These are phyloP conservation scores for Stagonosporopsis rhizophila DNA, from an alignment of 2,329 filamentous ascomycete genomes.

Conservation along the genomic window DNA sequence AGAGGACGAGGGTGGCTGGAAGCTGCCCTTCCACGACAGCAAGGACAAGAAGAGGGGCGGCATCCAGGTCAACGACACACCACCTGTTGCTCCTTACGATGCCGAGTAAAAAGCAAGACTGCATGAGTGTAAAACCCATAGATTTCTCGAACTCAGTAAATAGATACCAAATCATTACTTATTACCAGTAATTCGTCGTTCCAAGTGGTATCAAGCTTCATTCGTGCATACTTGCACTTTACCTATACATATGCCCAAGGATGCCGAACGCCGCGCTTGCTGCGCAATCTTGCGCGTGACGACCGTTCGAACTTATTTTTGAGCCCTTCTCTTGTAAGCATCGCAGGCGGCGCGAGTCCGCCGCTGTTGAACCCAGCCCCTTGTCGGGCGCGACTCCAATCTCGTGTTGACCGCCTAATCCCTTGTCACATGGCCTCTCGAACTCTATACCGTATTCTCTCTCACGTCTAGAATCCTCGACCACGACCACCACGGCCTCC, in stretches of 20 bases:
- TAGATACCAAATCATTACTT: slow-evolving; percentile 10
- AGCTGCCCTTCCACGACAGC: slow-evolving; percentile 80
- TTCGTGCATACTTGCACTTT: slow-evolving; percentile 26
- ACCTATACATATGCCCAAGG: slow-evolving; percentile 25
- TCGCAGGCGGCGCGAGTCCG: slow-evolving; percentile 23
- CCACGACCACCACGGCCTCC: slow-evolving; percentile 48
- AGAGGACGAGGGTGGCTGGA: slow-evolving; percentile 84
- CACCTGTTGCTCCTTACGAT: slow-evolving; percentile 77
- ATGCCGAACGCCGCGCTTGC: slow-evolving; percentile 33
- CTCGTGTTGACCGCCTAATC: slow-evolving; percentile 7
- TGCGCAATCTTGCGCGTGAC: slow-evolving; percentile 19
- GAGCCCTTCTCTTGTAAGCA: slow-evolving; percentile 29
- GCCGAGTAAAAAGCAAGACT: slow-evolving; percentile 66
- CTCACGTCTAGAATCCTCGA: slow-evolving; percentile 36
- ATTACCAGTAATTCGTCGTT: slow-evolving; percentile 1
- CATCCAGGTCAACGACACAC: slow-evolving; percentile 83
- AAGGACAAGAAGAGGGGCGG: slow-evolving; percentile 86
- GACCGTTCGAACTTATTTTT: slow-evolving; percentile 22
- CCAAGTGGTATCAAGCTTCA: slow-evolving; percentile 38
- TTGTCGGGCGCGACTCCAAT: slow-evolving; percentile 1
- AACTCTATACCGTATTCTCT: neutral
- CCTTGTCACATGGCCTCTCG: slow-evolving; percentile 11
- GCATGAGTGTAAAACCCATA: slow-evolving; percentile 7
- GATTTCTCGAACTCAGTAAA: slow-evolving; percentile 5
- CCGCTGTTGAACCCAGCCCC: slow-evolving; percentile 22